These are phyloP conservation scores for Gardenia jasminoides DNA, from an alignment of 257 asterid genomes.

Conservation along the genomic window DNA sequence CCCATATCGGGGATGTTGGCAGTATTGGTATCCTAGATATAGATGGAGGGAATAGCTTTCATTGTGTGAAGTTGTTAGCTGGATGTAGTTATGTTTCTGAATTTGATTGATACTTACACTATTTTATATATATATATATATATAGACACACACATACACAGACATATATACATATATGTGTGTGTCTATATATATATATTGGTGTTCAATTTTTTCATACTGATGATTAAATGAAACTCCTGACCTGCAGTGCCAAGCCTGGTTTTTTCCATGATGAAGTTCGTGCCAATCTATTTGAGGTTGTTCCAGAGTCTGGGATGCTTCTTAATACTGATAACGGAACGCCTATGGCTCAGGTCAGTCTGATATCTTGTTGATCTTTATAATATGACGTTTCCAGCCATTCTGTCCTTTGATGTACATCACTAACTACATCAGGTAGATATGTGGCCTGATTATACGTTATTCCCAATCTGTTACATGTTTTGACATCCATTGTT, in stretches of 20 bases:
- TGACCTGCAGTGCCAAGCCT: conserved; percentile 81
- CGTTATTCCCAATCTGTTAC: background rate
- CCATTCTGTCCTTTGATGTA: background rate
- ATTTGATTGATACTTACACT: background rate
- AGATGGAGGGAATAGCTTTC: background rate
- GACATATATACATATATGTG: no score
- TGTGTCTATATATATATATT: no score
- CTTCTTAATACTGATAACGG: conserved; percentile 94
- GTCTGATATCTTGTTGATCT: conserved; percentile 24
- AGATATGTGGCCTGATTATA: no score
- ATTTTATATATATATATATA: no score
- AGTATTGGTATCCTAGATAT: background rate
- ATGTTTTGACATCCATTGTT: background rate
- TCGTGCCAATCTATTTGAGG: conserved; percentile 86
- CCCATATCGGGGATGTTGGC: background rate
- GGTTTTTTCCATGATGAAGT: conserved; percentile 89
- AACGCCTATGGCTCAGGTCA: conserved; percentile 94
- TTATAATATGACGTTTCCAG: background rate
- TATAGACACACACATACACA: no score
- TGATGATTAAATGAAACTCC: conserved; percentile 5
- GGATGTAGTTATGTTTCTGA: background rate
- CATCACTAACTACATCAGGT: no score
- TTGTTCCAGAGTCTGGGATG: conserved; percentile 84
- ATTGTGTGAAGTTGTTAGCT: background rate
- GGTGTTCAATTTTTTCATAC: background rate